Percentiles rank a stretch among this genome's conserved stretches.
phyloP scores from a whole-genome alignment of 371 early-diverging fungal species.

The Syncephalastrum sp. region DNA sequence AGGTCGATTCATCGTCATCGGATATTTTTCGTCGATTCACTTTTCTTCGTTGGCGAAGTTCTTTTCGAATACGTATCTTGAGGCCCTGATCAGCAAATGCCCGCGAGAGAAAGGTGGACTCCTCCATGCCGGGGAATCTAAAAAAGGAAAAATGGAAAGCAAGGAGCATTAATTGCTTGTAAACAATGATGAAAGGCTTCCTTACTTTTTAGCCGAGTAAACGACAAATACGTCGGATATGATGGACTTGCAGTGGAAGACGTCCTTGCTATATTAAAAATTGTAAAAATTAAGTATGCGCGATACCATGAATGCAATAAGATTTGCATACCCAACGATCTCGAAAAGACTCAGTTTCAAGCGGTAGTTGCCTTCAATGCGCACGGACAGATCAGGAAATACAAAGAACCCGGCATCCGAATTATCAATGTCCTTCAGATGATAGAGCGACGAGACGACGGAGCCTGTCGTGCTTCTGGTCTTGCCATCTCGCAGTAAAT shows the following conservation, averaged over 20 bases:
- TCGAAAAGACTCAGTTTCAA: slow-evolving; percentile 90
- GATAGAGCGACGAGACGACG: slow-evolving; percentile 87
- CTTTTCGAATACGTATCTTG: slow-evolving; percentile 88
- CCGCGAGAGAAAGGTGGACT: slow-evolving; percentile 85
- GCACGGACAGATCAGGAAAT: slow-evolving; percentile 91
- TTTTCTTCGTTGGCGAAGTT: slow-evolving; percentile 47
- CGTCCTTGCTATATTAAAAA: slow-evolving; percentile 52
- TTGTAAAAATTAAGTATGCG: too few relatives aligned
- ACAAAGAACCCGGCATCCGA: slow-evolving; percentile 95
- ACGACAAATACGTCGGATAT: slow-evolving; percentile 80
- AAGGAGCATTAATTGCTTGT: background rate
- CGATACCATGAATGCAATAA: background rate
- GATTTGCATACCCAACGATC: slow-evolving; percentile 63
- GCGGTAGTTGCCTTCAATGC: slow-evolving; percentile 88
- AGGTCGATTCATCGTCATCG: slow-evolving; percentile 6
- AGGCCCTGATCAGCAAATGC: slow-evolving; percentile 95
- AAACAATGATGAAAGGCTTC: background rate
- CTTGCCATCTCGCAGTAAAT: slow-evolving; percentile 70
- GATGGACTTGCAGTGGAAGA: slow-evolving; percentile 79
- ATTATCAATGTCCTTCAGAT: slow-evolving; percentile 82
- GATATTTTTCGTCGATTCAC: slow-evolving; percentile 21
- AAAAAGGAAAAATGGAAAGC: background rate
- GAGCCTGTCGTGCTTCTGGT: slow-evolving; percentile 81
- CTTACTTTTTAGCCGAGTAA: slow-evolving; percentile 83
- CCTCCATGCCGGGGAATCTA: slow-evolving; percentile 93